Evolutionary conservation across 2,329 filamentous ascomycete species (phyloP).

Genomic region (Arthrobotrys iridis): DNA sequence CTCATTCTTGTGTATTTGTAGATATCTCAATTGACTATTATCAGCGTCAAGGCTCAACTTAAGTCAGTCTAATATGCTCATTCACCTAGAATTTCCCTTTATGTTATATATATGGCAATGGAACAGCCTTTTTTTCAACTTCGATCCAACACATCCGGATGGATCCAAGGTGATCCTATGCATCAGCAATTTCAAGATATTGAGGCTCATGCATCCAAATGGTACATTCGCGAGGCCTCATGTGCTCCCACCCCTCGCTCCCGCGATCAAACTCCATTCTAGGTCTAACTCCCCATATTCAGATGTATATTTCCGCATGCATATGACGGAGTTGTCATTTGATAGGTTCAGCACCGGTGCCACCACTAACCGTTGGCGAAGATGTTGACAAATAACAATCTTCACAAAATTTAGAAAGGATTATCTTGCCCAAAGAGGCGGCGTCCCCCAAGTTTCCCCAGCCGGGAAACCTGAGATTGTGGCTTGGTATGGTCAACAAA

Average conservation of each 20-base stretch:
- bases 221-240: background rate
- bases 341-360: background rate
- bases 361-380: slow-evolving; percentile 19
- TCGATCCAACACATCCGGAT: slow-evolving; percentile 18
- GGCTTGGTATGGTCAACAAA: too few relatives aligned
- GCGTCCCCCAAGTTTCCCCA: background rate
- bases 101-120: background rate
- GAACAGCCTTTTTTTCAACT: background rate
- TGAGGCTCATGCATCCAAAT: background rate
- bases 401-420: slow-evolving; percentile 5
- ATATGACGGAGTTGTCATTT: too few relatives aligned
- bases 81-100: background rate
- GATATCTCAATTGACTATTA: background rate
- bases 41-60: too few relatives aligned
- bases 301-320: too few relatives aligned
- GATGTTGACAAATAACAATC: slow-evolving; percentile 45
- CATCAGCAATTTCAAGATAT: background rate
- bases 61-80: background rate
- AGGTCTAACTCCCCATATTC: background rate
- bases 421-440: slow-evolving; percentile 22
- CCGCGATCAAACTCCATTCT: background rate
- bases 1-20: background rate
- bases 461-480: background rate
- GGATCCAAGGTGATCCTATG: too few relatives aligned
- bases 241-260: background rate